Conservation (phyloP, 345 rosid species). For the Linum trigynum region DNA sequence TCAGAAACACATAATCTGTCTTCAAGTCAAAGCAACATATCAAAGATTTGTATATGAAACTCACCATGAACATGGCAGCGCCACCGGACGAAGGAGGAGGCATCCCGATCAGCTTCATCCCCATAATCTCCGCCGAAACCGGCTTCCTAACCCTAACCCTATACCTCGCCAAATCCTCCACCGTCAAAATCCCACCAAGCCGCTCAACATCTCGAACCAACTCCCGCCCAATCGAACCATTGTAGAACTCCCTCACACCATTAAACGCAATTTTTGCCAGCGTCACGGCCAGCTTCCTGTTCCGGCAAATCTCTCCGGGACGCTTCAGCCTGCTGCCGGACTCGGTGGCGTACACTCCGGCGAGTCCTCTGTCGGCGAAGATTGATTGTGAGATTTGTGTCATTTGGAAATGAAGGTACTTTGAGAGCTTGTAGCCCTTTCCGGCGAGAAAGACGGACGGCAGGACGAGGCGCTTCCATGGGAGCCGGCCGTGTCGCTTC, state of each 20-base stretch:
- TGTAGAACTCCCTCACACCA: constrained; percentile 39
- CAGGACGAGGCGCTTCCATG: constrained; percentile 39
- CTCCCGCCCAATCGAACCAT: constrained; percentile 38
- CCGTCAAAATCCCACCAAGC: constrained; percentile 48
- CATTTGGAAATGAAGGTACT: constrained; percentile 48
- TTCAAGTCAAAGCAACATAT: no score
- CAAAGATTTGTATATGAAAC: background rate
- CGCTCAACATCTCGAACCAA: constrained; percentile 34
- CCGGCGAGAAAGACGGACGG: constrained; percentile 45
- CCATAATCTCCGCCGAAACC: constrained; percentile 7
- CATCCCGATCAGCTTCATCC: constrained; percentile 33
- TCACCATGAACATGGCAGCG: constrained; percentile 45
- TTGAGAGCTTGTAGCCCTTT: constrained; percentile 39
- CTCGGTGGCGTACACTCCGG: constrained; percentile 19
- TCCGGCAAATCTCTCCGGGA: constrained; percentile 30
- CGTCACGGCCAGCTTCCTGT: constrained; percentile 34
- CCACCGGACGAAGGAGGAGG: constrained; percentile 67
- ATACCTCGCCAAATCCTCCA: constrained; percentile 39
- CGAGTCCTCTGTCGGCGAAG: constrained; percentile 47
- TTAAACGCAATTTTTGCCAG: constrained; percentile 22
- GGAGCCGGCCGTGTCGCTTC: constrained; percentile 43
- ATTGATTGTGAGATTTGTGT: constrained; percentile 17
- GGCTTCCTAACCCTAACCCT: constrained; percentile 36
- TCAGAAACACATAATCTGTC: no score
- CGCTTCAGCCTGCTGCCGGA: constrained; percentile 33